These are phyloP conservation scores for Claviceps quebecensis DNA, from an alignment of 2,329 filamentous ascomycete species.

Conservation along the genomic window DNA sequence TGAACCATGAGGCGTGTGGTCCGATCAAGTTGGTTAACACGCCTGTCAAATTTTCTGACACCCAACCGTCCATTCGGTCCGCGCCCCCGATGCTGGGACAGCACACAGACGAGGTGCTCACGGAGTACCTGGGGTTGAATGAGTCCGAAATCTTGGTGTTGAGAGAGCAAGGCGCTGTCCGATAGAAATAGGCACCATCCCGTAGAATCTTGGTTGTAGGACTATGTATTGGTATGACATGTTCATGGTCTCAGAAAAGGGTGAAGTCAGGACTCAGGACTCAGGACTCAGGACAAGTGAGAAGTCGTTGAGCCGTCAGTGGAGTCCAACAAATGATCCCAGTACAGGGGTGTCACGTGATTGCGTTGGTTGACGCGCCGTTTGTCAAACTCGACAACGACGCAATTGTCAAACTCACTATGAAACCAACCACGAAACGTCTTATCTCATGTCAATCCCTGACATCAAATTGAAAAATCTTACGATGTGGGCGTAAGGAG, in stretches of 20 bases:
- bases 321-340: too few species aligned
- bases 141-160: constrained; percentile 45
- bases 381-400: not conserved
- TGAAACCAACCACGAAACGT: not conserved
- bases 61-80: constrained; percentile 58
- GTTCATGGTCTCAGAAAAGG: too few species aligned
- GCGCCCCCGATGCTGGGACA: constrained; percentile 77
- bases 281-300: too few species aligned
- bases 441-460: not conserved
- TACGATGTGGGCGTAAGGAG: not conserved
- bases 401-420: not conserved
- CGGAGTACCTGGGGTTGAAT: constrained; percentile 46
- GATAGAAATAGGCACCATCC: constrained; percentile 18
- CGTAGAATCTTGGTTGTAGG: too few species aligned
- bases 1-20: constrained; percentile 73
- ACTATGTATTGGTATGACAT: not conserved
- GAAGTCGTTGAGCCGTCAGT: too few species aligned
- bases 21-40: constrained; percentile 84
- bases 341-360: too few species aligned
- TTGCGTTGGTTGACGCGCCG: not conserved
- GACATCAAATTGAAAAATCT: not conserved
- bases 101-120: constrained; percentile 68
- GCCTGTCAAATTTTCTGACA: constrained; percentile 85
- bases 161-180: constrained; percentile 52
- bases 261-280: not conserved